A percentile compares a stretch with the other conserved stretches of the same genome.
These are phyloP conservation scores for Epichloe sylvatica DNA, from an alignment of 2,329 filamentous ascomycete genomes.

Conservation along the genomic window DNA sequence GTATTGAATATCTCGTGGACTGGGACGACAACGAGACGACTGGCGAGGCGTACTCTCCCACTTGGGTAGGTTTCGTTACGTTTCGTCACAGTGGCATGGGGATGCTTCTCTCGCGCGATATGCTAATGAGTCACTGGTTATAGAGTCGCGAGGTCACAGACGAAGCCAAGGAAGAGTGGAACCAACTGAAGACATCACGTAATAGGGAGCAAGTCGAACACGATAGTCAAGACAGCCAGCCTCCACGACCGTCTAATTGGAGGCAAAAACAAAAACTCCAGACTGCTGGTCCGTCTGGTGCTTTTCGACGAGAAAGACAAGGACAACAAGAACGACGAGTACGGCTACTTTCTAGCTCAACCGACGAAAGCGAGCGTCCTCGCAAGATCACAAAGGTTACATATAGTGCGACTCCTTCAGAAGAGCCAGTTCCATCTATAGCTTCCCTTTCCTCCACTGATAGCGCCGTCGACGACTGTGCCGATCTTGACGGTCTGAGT, in stretches of 20 bases:
- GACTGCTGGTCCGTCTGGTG: background rate
- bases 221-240: conserved; percentile 11
- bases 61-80: conserved; percentile 18
- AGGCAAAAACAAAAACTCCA: conserved; percentile 8
- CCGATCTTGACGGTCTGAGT: conserved; percentile 5
- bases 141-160: conserved; percentile 19
- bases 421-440: conserved; percentile 18
- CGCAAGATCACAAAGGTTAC: conserved; percentile 12
- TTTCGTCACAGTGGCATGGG: background rate
- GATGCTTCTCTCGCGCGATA: background rate
- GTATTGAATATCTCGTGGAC: conserved; percentile 23
- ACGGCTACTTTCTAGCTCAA: conserved; percentile 2
- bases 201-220: background rate
- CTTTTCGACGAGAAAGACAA: background rate
- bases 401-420: conserved; percentile 13
- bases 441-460: conserved; percentile 15
- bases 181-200: conserved; percentile 10
- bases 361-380: conserved; percentile 9
- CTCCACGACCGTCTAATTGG: conserved; percentile 17
- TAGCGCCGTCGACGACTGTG: conserved; percentile 6
- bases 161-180: conserved; percentile 21
- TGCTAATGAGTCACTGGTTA: conserved; percentile 9
- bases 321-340: background rate
- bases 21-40: conserved; percentile 22
- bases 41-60: conserved; percentile 18